phyloP scores from a whole-genome alignment of 495 filamentous ascomycete species.

The Penicillium simplicissimum region DNA sequence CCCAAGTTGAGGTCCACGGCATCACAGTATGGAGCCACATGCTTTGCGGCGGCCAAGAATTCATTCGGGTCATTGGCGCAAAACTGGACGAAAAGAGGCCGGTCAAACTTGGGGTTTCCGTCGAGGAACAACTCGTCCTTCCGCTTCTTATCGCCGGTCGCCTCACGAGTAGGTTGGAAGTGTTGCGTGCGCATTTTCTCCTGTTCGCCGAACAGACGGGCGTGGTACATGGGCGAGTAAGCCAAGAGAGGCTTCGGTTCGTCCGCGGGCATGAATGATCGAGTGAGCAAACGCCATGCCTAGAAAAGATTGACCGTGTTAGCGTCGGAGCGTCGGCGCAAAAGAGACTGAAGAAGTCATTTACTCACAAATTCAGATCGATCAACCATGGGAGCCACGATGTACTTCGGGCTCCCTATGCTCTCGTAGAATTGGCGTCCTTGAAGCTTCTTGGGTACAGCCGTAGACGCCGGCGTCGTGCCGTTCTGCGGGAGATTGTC shows the following conservation, averaged over 20 bases:
- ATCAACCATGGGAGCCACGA: constrained; percentile 97
- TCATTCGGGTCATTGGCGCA: constrained; percentile 85
- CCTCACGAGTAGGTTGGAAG: constrained; percentile 67
- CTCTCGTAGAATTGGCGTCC: constrained; percentile 92
- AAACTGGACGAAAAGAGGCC: constrained; percentile 94
- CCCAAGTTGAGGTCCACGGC: constrained; percentile 96
- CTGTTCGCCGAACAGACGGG: constrained; percentile 76
- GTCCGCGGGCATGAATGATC: constrained; percentile 76
- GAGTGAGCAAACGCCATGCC: constrained; percentile 94
- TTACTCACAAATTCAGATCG: constrained; percentile 89
- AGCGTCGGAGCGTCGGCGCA: neutral
- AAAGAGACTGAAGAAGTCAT: neutral
- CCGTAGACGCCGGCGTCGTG: constrained; percentile 19
- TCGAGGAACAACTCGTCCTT: constrained; percentile 63
- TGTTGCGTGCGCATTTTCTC: constrained; percentile 70
- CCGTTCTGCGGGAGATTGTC: constrained; percentile 22
- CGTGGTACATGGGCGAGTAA: constrained; percentile 95
- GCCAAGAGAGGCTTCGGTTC: constrained; percentile 64
- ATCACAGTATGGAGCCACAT: constrained; percentile 83
- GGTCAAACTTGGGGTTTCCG: constrained; percentile 78
- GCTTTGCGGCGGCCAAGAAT: constrained; percentile 71
- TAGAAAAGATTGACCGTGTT: constrained; percentile 27
- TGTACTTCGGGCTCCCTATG: constrained; percentile 83
- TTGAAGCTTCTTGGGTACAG: constrained; percentile 59
- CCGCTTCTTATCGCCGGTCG: constrained; percentile 28